Percentiles rank a stretch among this genome's conserved stretches.
Conservation (phyloP, 164 flowering plant genomes). For the Tinospora cordifolia region DNA sequence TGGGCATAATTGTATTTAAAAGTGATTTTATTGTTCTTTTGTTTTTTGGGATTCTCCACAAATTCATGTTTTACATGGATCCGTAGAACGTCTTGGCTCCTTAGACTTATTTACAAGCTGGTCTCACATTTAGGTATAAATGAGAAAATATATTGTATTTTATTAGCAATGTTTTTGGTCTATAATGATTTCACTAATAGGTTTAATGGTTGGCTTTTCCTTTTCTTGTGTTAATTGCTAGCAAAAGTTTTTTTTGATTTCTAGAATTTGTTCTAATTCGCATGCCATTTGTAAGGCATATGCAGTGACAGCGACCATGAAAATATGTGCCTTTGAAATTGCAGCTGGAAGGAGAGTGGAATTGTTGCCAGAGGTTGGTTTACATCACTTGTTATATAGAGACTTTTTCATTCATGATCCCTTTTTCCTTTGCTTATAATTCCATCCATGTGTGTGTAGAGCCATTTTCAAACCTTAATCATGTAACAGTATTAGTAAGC, state of each 20-base stretch:
- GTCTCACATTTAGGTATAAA: too few species aligned
- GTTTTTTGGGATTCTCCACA: too few species aligned
- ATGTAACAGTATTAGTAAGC: background rate
- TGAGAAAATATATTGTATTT: background rate
- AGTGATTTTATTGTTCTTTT: too few species aligned
- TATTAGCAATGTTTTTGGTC: background rate
- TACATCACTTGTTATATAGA: background rate
- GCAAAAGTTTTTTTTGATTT: background rate
- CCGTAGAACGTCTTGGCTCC: too few species aligned
- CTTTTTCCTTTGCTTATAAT: background rate
- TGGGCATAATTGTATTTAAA: too few species aligned
- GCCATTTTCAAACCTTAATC: background rate
- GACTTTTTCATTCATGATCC: background rate
- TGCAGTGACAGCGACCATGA: conserved; percentile 94
- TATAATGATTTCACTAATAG: background rate
- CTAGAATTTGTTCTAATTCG: conserved; percentile 1
- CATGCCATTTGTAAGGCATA: conserved; percentile 56
- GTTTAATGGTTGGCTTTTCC: background rate
- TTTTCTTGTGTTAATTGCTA: background rate
- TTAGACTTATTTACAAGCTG: too few species aligned
- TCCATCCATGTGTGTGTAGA: background rate
- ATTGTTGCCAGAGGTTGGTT: conserved; percentile 75
- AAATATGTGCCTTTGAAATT: conserved; percentile 81
- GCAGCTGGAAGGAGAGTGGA: conserved; percentile 81
- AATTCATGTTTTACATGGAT: too few species aligned